Base-by-base conservation (phyloP, 768 basidiomycete species). In the Cyathus striatus region DNA sequence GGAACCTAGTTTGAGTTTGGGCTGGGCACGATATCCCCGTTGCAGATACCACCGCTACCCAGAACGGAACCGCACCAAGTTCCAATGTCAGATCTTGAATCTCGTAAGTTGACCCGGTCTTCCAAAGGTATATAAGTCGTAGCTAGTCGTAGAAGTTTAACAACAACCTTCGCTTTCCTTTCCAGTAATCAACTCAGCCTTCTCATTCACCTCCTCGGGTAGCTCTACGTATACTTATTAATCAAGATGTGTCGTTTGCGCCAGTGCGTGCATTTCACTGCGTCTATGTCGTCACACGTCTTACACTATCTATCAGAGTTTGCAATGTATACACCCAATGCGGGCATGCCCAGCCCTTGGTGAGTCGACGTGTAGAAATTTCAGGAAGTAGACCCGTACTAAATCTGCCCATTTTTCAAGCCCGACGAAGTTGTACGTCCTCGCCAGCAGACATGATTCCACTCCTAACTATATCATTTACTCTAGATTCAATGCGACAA, bases 231-330 rank as follows among this genome's bases (percentile, higher is more conserved):
- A n/a, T n/a, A n/a, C n/a, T n/a, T n/a, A n/a, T 10, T 42, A 37
- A 36, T 40, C 40, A 59, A 24, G 13, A 79, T 80, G 78, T 80
- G 78, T 59, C 66, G 64, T 53, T 68, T 62, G 54, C 74, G 78
- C 63, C 75, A 70, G 78, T 80, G 52, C 59, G 75, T 68, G 3
- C 17, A 17, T 17, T 40, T 21, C 25, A 5, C 24, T 33, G 20
- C 49, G 18, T 37, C 24, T 44, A 16, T 5, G 2, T n/a, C 12
- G 30, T 10, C 17, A n/a, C 9, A 13, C 10, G n/a, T 39, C 36
- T 25, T 40, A 30, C 47, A 24, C 43, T 33, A 25, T 37, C 25
- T 14, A 23, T 6, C 46, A 73, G 72, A 23, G 72, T 79, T 16
- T 66, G 71, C 55, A 69, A 73, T 49, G 52, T 69, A 32, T 80